Evolutionary conservation across 495 filamentous ascomycete genomes (phyloP), one percentile per base, ranked within the genome.

Genomic region (Apiosordaria backusii): DNA sequence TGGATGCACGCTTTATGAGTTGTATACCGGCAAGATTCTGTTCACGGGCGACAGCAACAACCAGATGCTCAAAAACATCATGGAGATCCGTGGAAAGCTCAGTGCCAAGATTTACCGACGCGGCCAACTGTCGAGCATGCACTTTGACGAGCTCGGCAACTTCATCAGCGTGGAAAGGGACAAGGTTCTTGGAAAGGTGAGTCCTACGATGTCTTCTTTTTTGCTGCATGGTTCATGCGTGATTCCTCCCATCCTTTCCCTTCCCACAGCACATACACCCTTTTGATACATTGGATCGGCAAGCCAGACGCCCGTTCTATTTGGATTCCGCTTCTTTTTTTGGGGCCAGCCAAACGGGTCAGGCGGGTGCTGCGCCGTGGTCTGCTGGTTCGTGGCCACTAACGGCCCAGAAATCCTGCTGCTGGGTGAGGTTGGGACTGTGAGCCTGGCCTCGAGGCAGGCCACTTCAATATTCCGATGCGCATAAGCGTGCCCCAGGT

Each of bases 1-100:
- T 69, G 95, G 95, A 18, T 98, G 96, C 78, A 99, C 95, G 23
- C 81, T 99, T 25, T 99, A 94, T 77, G 95, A 99, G 77, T 83
- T 99, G 27, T 97, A 93, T 82, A 97, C 96, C 0, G 94, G 96
- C 65, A 97, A 97, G 77, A 97, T 99, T 66, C 83, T 99, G 53
- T 99, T 99, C 79, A 92, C 89, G 2, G 95, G 96, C 57, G 88
- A 90, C 63, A 93, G 91, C 80, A 99, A 99, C 82, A 98, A 99
- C 74, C 92, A 96, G 76, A 98, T 98, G 95, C 85, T 99, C 16
- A 88, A 90, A 63, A 89, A 90, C 16, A 95, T 99, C 71, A 95
- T 97, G 89, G 96, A 98, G 74, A 94, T 93, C 70, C 89, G 96
- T 52, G 95, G 96, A 76, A 96, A 93, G 76, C 89, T 97, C 72